phyloP scores from a whole-genome alignment of 495 filamentous ascomycete species.

The Aspergillus avenaceus region DNA sequence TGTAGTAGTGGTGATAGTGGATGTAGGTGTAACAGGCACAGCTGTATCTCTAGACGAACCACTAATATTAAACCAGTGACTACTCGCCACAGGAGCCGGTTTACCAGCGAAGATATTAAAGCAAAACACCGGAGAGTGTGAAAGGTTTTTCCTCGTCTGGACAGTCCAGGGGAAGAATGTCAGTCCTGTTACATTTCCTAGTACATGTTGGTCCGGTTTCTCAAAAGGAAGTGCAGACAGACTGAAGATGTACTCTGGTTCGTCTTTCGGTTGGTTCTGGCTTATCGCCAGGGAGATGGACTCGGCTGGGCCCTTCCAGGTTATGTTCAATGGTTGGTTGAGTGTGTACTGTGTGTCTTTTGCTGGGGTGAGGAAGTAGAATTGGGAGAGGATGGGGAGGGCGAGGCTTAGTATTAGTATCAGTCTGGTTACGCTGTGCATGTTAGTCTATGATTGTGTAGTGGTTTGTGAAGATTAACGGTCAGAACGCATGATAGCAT shows the following conservation, averaged over 20 bases:
- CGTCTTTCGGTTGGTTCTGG: background rate
- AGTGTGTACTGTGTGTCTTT: background rate
- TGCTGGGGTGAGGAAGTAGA: background rate
- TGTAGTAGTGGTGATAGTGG: slow-evolving; percentile 88
- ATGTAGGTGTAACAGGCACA: no score
- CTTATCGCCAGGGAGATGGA: background rate
- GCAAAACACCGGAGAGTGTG: background rate
- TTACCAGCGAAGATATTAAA: background rate
- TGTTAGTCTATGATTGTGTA: no score
- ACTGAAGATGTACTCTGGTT: background rate
- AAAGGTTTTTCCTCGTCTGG: background rate
- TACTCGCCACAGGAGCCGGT: background rate
- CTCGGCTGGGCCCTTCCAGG: background rate
- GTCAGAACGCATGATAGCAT: no score
- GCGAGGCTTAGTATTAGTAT: no score
- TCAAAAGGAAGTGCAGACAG: background rate
- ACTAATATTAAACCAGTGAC: background rate
- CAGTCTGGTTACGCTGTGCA: no score
- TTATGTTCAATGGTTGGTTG: background rate
- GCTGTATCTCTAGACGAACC: no score
- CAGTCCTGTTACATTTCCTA: background rate
- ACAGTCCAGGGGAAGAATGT: background rate
- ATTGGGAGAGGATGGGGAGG: background rate
- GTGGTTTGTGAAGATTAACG: no score
- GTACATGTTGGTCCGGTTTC: background rate